Evolutionary conservation across 169 alveolate genomes (phyloP), one percentile per base, ranked within the genome.

Genomic region (Plasmodium gallinaceum): DNA sequence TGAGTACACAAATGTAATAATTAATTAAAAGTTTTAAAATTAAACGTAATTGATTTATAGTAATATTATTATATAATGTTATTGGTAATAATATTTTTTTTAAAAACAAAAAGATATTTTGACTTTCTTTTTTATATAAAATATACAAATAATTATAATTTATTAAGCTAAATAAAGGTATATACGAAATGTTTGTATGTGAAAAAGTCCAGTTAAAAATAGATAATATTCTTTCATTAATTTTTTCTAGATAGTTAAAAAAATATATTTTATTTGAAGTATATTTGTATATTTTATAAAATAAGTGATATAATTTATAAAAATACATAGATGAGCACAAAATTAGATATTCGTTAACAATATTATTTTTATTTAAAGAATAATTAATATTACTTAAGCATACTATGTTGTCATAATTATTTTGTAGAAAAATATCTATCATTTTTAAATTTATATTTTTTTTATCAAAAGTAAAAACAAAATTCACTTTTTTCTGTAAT

Each of bases 321-420:
- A 83, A 69, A 68, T 68, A 72, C 39, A 83, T 14, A 20, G 69
- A 69, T 5, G 91, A 83, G 48, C 57, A 24, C 39, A 83, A 7
- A 16, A 68, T 48, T 52, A 83, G 12, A 7, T 32, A 54, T 68
- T 83, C 91, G 62, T 68, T 83, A 26, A 48, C 39, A 52, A 68
- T 68, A 46, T 66, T 66, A 83, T 22, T 68, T 83, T 83, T 83
- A 83, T 83, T 83, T 57, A 83, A 68, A 8, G 91, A 62, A 71
- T 83, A 83, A 62, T 83, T 83, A 16, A 83, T 83, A 68, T 83
- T 83, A 62, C 91, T 68, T 68, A 83, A 71, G 42, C 85, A 83
- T 1, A 83, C 83, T 46, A 83, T 39, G 46, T 52, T 42, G 26
- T 83, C 83, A 51, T 48, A 45, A 10, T 16, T n/a, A 45, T 68